Conservation (phyloP, 345 rosid genomes). For the Xanthoceras sorbifolium region DNA sequence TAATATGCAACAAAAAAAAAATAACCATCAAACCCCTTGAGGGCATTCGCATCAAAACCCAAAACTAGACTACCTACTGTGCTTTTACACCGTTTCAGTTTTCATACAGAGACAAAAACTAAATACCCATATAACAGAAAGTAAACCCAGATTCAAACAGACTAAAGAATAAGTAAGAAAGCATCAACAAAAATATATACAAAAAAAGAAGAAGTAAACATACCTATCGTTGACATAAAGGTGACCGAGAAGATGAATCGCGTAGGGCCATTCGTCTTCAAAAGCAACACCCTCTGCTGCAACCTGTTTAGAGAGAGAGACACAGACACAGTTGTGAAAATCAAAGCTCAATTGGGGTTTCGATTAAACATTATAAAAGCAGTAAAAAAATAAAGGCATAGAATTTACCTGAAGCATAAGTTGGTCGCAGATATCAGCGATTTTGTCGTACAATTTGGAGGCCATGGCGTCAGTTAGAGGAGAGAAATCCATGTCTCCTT, state of each 20-base stretch:
- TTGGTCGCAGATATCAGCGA: constrained; percentile 76
- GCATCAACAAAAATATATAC: neutral
- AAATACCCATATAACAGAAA: neutral
- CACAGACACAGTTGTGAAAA: neutral
- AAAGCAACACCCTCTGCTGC: constrained; percentile 66
- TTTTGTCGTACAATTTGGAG: constrained; percentile 51
- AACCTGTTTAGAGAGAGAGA: constrained; percentile 39
- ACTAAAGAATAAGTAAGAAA: neutral
- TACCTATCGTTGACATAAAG: constrained; percentile 67
- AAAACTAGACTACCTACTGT: neutral
- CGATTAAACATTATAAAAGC: neutral
- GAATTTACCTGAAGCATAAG: constrained; percentile 68
- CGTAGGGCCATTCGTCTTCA: constrained; percentile 93
- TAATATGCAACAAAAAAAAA: neutral
- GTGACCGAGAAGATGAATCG: constrained; percentile 75
- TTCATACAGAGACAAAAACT: neutral
- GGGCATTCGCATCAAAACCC: neutral
- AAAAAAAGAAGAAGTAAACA: constrained; percentile 11
- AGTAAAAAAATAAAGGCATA: neutral
- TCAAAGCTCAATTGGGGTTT: constrained; percentile 3
- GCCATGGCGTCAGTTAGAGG: constrained; percentile 60
- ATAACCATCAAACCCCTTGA: neutral
- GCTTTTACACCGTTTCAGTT: neutral
- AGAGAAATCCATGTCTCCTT: constrained; percentile 62
- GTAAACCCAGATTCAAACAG: neutral